Evolutionary conservation across 83 land plant species (phyloP).

Genomic region (Picea abies): DNA sequence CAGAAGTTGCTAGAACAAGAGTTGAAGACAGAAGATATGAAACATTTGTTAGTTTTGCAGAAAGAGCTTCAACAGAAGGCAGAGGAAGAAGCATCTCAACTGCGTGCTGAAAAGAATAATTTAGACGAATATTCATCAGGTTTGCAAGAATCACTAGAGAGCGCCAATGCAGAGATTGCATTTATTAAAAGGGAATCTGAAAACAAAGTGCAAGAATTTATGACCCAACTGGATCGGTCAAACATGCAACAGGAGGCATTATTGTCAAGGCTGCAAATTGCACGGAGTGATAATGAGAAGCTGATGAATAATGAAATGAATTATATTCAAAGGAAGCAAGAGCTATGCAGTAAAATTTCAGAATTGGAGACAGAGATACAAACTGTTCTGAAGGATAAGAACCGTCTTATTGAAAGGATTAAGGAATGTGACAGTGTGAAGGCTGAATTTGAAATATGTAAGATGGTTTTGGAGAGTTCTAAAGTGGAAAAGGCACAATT

Average conservation of each 20-base stretch:
- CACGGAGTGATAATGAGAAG: slow-evolving; percentile 20
- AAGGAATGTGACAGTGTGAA: slow-evolving; percentile 21
- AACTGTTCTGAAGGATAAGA: slow-evolving; percentile 24
- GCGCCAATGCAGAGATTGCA: slow-evolving; percentile 19
- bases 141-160: slow-evolving; percentile 14
- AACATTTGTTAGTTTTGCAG: slow-evolving; percentile 16
- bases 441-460: slow-evolving; percentile 34
- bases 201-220: slow-evolving; percentile 28
- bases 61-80: slow-evolving; percentile 31
- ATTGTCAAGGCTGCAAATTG: slow-evolving; percentile 30
- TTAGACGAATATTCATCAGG: slow-evolving; percentile 33
- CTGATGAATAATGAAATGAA: slow-evolving; percentile 32
- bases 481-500: slow-evolving; percentile 24
- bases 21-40: slow-evolving; percentile 19
- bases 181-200: slow-evolving; percentile 39
- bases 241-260: slow-evolving; percentile 31
- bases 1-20: slow-evolving; percentile 11
- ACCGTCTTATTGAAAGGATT: slow-evolving; percentile 28
- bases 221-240: slow-evolving; percentile 26
- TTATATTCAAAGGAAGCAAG: slow-evolving; percentile 8
- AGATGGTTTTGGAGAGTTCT: slow-evolving; percentile 19
- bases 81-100: slow-evolving; percentile 22
- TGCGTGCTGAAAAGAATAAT: slow-evolving; percentile 37
- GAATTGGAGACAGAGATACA: slow-evolving; percentile 40
- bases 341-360: slow-evolving; percentile 28